Conservation (phyloP, 345 rosid genomes). For the Kandelia obovata region DNA sequence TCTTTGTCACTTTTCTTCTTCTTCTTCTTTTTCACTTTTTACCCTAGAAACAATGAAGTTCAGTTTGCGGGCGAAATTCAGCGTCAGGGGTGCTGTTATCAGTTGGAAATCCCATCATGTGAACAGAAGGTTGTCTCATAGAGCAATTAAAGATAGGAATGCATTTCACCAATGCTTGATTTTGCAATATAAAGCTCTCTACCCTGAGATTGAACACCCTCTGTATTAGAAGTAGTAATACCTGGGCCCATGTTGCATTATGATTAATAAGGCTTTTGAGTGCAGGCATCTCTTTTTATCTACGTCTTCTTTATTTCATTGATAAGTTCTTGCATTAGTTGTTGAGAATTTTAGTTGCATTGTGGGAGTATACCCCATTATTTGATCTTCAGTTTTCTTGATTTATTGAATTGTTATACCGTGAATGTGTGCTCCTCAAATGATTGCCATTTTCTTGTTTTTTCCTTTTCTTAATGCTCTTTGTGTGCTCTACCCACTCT, state of each 20-base stretch:
- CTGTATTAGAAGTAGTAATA: neutral
- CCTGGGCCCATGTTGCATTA: neutral
- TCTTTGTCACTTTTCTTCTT: neutral
- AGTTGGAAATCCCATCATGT: constrained; percentile 53
- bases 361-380: neutral
- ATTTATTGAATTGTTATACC: too few relatives aligned
- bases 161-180: neutral
- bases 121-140: constrained; percentile 50
- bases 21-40: neutral
- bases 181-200: too few relatives aligned
- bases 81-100: constrained; percentile 63
- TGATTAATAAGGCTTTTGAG: neutral
- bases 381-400: neutral
- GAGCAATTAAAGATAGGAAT: neutral
- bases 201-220: too few relatives aligned
- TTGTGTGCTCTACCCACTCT: neutral
- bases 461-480: neutral
- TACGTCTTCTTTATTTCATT: too few relatives aligned
- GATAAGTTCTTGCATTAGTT: too few relatives aligned
- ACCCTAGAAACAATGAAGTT: constrained; percentile 77
- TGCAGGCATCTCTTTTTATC: too few relatives aligned
- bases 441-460: neutral
- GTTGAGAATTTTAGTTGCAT: neutral
- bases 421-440: too few relatives aligned
- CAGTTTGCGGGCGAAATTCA: constrained; percentile 97